Base-by-base conservation (phyloP, 495 filamentous ascomycete genomes). In the Lentithecium fluviatile region DNA sequence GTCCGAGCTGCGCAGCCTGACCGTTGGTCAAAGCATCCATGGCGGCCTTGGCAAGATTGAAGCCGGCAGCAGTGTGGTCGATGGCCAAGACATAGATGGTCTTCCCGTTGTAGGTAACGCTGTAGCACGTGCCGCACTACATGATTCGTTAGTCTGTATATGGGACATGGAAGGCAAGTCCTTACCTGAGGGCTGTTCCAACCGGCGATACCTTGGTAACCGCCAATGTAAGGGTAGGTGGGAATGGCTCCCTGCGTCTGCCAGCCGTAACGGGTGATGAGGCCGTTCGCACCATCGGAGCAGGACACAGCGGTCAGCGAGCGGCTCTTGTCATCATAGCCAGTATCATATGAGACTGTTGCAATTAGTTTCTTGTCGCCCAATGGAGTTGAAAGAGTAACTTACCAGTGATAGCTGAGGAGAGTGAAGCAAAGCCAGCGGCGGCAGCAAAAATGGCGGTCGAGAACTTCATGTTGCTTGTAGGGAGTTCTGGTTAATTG, bases 121-220 rank as follows among this genome's bases (percentile, higher is more conserved):
- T 52, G 75, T 84, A 92, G 79, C 88, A 92, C 10, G 80, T 81
- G 54, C 89, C 88, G 74, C 89, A 93, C 62, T 69, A 51, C 23
- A 45, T 50, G 25, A 19, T 10, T 26, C 23, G 43, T 58, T 58
- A 56, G 49, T 19, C n/a, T n/a, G 25, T 47, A n/a, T 13, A 52
- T 52, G 45, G 26, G n/a, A n/a, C 29, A 37, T 24, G 11, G 19
- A 19, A 52, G 11, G 21, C 6, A 20, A 40, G 48, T 20, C 20
- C 52, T 13, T 61, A 68, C 66, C 20, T 75, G 75, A 15, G 69
- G 36, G 58, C 70, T 75, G 80, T 85, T 76, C 83, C 82, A 88
- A 36, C 80, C 82, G 2, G 70, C 64, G 20, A 91, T 77, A 24
- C 81, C 82, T 32, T 77, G 75, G 0, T 80, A 75, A 52, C 83